Base-by-base conservation (phyloP, 2,329 filamentous ascomycete species). In the Drechslera avenae region DNA sequence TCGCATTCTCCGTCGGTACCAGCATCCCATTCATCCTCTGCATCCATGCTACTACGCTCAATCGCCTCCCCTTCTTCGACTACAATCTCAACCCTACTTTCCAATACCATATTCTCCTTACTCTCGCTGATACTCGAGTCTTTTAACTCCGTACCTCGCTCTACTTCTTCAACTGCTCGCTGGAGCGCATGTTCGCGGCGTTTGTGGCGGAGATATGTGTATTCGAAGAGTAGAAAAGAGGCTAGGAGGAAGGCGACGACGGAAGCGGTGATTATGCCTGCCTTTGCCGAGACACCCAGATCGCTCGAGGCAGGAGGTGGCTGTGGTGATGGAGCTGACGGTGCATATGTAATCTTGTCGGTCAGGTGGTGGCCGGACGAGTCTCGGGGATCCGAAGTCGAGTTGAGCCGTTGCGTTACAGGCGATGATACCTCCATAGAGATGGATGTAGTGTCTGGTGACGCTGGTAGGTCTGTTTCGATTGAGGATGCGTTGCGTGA, bases 71-170 rank as follows among this genome's bases (percentile, higher is more conserved):
- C 45, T 2, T 52, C 55, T 4, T 58, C 63, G 14, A 66, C 53
- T 9, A 66, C 30, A 46, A 71, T 62, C 34, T 60, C 60, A 10
- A 63, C 57, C 21, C 63, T 46, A 35, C 61, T 66, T 36, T 68
- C 66, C 31, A 67, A 30, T 2, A 66, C 62, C 45, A 63, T 52
- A 26, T 59, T 61, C 30, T 71, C 66, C 30, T 61, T 55, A 30
- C 50, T 62, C 30, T 51, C 56, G 21, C 39, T 32, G 10, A 5
- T 16, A 13, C 30, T 46, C 1, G 2, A 34, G 8, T 36, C 46
- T 16, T 46, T 19, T 36, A 52, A 34, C 31, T 61, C 44, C 23
- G 30, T 32, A 14, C 17, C 54, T 2, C 50, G 45, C 26, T 67
- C 63, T 0, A 64, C 59, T 44, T 68, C 65, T 12, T 64, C 50